Evolutionary conservation across 148 eudicot genomes (phyloP), one percentile per base, ranked within the genome.

Genomic region (Dianthus caryophyllus): DNA sequence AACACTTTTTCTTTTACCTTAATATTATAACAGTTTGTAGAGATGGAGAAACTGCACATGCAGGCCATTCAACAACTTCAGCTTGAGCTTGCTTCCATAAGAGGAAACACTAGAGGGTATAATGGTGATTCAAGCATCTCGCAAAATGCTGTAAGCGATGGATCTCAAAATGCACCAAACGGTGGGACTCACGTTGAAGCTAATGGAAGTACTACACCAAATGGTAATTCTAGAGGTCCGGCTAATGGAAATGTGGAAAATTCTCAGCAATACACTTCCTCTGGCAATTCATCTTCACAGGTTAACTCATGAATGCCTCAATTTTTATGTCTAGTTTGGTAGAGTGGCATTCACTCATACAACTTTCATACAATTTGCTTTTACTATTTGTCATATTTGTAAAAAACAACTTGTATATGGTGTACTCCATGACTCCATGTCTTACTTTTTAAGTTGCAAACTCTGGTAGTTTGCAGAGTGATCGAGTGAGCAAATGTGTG

Each of bases 41-140:
- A 95, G 82, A 77, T 90, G 93, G 99, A 89, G 75, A 88, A 95
- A 77, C 66, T 84, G 76, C 95, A 89, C 73, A n/a, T 83, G 70
- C 96, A 81, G 73, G 72, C 86, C 21, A 47, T 91, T 68, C 97
- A 87, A 71, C 92, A 83, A 69, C 90, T 87, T 71, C 96, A 89
- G 80, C 79, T 79, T 79, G 93, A 92, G 77, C 74, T 88, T 74
- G 84, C 89, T 30, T 80, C 80, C 67, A 76, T 68, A 39, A 88
- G 85, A 80, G 90, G 84, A 53, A 89, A 78, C 69, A 77, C 67
- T 65, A 90, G 82, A 47, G 49, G 29, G 22, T 70, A 69, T 53
- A 71, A 76, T 55, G 83, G 76, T 50, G 88, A 85, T n/a, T 60
- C 90, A 65, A 69, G 43, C 66, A 59, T 51, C 51, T 54, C 83